Evolutionary conservation across 108 stramenopile genomes (phyloP).

Genomic region (Schizochytrium sp.): DNA sequence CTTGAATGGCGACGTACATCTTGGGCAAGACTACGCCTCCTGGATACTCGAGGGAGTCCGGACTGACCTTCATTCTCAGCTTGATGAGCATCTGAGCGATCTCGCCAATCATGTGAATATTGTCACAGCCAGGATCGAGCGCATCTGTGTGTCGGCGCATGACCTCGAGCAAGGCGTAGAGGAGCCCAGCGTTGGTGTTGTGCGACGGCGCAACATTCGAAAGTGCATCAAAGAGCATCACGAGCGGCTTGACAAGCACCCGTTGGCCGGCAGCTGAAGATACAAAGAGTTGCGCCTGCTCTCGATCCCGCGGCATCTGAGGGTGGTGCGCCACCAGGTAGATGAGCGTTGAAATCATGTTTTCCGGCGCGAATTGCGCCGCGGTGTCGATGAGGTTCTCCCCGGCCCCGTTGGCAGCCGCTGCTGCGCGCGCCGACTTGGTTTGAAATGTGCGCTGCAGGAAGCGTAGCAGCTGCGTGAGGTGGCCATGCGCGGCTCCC

Average conservation of each 20-base stretch:
- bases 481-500: not conserved
- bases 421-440: not conserved
- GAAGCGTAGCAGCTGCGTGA: not conserved
- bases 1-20: not conserved
- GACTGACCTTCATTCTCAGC: not conserved
- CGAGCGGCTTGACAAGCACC: not conserved
- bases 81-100: not conserved
- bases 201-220: not conserved
- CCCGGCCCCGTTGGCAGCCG: not conserved
- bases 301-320: not conserved
- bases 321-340: constrained; percentile 9
- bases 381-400: not conserved
- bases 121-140: not conserved
- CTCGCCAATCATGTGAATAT: not conserved
- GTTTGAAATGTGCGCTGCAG: not conserved
- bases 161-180: not conserved
- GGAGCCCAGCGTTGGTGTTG: not conserved
- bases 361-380: not conserved
- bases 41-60: not conserved
- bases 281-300: not conserved
- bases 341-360: constrained; percentile 2
- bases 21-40: not conserved
- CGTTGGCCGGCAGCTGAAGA: not conserved
- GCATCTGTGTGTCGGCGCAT: not conserved
- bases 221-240: not conserved